phyloP scores from a whole-genome alignment of 306 rosid genomes.

The Prunus mira region DNA sequence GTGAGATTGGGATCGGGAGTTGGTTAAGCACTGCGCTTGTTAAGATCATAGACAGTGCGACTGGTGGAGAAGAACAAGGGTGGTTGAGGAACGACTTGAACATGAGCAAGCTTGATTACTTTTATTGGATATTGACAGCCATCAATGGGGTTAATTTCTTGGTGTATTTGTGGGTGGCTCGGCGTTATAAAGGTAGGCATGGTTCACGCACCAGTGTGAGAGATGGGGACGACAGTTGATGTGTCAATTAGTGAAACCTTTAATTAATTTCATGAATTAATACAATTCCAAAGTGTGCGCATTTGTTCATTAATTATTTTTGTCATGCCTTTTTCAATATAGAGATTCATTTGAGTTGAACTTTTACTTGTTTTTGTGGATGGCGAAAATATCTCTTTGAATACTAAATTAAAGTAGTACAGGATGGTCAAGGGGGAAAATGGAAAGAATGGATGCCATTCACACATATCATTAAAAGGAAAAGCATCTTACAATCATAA shows the following conservation, averaged over 20 bases:
- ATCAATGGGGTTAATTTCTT: constrained; percentile 40
- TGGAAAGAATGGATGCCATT: constrained; percentile 7
- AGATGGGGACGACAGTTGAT: constrained; percentile 7
- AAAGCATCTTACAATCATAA: constrained; percentile 10
- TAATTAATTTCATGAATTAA: background rate
- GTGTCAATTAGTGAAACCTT: too few relatives aligned
- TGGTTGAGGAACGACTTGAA: constrained; percentile 50
- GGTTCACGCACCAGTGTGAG: background rate
- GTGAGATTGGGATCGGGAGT: constrained; percentile 53
- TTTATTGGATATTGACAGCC: constrained; percentile 48
- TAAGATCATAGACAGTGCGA: constrained; percentile 24
- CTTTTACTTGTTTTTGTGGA: background rate
- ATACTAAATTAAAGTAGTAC: too few relatives aligned
- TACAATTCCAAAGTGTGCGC: background rate
- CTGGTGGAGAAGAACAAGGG: constrained; percentile 40
- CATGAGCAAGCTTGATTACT: constrained; percentile 39
- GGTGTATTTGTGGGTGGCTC: constrained; percentile 34
- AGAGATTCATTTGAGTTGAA: too few relatives aligned
- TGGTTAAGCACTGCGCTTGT: constrained; percentile 53
- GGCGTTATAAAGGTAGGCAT: constrained; percentile 24
- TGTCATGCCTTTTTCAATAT: too few relatives aligned
- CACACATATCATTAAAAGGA: constrained; percentile 10
- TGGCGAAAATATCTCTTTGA: background rate
- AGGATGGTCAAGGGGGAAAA: background rate
- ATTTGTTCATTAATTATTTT: background rate